Evolutionary conservation across 495 filamentous ascomycete genomes (phyloP), one percentile per base, ranked within the genome.

Genomic region (Penicillium cataractarum): DNA sequence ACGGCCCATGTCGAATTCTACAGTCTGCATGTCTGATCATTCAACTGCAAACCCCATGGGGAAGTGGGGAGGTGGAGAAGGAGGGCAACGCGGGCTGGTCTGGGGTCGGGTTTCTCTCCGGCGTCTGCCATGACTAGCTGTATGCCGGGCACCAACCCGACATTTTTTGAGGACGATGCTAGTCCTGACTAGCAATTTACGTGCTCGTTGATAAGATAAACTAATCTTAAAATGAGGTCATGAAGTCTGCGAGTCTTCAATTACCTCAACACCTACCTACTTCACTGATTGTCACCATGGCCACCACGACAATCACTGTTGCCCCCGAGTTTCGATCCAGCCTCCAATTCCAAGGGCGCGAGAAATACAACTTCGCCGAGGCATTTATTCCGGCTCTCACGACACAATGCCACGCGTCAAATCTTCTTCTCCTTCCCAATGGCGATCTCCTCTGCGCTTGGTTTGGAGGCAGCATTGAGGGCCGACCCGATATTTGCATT

Each of bases 401-500:
- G 4, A 39, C 60, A 55, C 69, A 71, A 60, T 71, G 69, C 40
- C 69, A 71, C 24, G 69, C 69, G 3, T 71, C 69, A 2, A 71
- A 68, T 26, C 65, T 71, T 40, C 65, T 71, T 17, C 55, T 55
- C 8, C 63, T 71, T 8, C 69, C 69, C 21, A 66, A 63, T 55
- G 69, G 65, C 24, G 69, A 71, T 26, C 32, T 71, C 0, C 65
- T 71, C 39, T 71, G 69, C 44, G 69, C 44, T 27, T 71, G 65
- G 65, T 71, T 71, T 22, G 69, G 69, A 29, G 69, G 69, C 19
- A 71, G 66, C 58, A 71, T 71, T 56, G 69, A 71, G 58, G 69
- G 69, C 3, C 61, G 64, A 39, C 69, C 69, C 0, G 69, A 71
- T 33, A 71, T 71, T 58, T 68, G 65, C 63, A 68, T 71, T 24